phyloP scores from a whole-genome alignment of 1,139 yeast genomes.

The Yamadazyma atlantica region DNA sequence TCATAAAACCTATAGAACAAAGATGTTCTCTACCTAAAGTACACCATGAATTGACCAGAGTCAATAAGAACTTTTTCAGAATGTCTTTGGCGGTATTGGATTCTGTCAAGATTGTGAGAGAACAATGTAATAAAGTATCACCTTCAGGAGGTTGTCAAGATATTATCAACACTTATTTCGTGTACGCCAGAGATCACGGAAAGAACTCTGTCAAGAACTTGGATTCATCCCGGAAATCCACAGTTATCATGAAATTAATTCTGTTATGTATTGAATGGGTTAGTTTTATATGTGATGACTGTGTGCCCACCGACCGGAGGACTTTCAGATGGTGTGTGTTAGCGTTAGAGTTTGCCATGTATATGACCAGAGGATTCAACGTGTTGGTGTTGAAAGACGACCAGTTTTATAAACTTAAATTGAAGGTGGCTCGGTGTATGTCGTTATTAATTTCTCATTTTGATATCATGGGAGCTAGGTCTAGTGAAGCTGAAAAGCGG shows the following conservation, averaged over 20 bases:
- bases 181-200: conserved; percentile 83
- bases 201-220: conserved; percentile 66
- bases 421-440: conserved; percentile 94
- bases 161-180: conserved; percentile 70
- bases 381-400: conserved; percentile 77
- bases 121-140: conserved; percentile 34
- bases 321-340: conserved; percentile 96
- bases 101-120: conserved; percentile 57
- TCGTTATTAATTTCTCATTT: conserved; percentile 90
- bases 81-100: conserved; percentile 69
- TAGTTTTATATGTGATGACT: conserved; percentile 88
- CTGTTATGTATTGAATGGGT: conserved; percentile 88
- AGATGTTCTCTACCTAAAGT: conserved; percentile 74
- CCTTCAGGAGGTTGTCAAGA: conserved; percentile 69
- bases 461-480: conserved; percentile 97
- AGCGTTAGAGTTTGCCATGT: conserved; percentile 95
- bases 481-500: conserved; percentile 75
- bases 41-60: conserved; percentile 68
- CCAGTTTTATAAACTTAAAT: conserved; percentile 69
- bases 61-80: conserved; percentile 66
- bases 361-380: conserved; percentile 87
- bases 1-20: conserved; percentile 48
- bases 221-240: conserved; percentile 66
- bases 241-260: conserved; percentile 70
- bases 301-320: conserved; percentile 85